These are phyloP conservation scores for Leishmania turanica DNA, from an alignment of 208 protist species.

Conservation along the genomic window DNA sequence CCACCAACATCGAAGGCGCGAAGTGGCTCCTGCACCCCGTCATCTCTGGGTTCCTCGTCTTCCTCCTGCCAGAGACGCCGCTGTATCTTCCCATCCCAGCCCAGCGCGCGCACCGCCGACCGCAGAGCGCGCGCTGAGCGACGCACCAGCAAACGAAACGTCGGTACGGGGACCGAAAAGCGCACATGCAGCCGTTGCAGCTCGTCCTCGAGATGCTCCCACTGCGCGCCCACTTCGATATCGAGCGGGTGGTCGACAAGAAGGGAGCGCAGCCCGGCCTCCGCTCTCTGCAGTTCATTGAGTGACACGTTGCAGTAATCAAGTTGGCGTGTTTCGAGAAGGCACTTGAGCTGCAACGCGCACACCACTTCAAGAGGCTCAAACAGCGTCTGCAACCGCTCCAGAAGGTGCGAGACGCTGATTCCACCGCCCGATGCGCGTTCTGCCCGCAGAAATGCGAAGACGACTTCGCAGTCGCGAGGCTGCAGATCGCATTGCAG, in stretches of 20 bases:
- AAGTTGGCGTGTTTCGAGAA: conserved; percentile 27
- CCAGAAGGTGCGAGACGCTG: conserved; percentile 22
- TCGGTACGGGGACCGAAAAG: conserved; percentile 25
- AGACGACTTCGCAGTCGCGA: conserved; percentile 31
- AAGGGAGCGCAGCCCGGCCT: conserved; percentile 15
- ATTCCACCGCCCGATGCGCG: conserved; percentile 17
- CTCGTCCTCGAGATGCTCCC: conserved; percentile 6
- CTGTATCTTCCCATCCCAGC: conserved; percentile 23
- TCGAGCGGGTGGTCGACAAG: neutral
- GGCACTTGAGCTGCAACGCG: conserved; percentile 33
- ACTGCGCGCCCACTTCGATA: conserved; percentile 1
- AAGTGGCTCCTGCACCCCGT: neutral
- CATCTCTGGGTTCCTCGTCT: neutral
- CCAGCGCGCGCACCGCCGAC: conserved; percentile 13
- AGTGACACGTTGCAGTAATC: conserved; percentile 26
- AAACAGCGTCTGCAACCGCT: conserved; percentile 27
- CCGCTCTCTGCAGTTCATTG: conserved; percentile 22
- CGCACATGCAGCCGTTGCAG: conserved; percentile 20
- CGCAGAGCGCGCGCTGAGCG: conserved; percentile 16
- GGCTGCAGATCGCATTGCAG: conserved; percentile 14
- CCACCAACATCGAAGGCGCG: neutral
- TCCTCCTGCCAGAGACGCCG: neutral
- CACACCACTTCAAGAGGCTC: conserved; percentile 19
- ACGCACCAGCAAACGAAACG: conserved; percentile 13
- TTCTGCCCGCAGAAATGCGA: conserved; percentile 27